phyloP scores from a whole-genome alignment of 345 rosid species.

The Angophora floribunda region DNA sequence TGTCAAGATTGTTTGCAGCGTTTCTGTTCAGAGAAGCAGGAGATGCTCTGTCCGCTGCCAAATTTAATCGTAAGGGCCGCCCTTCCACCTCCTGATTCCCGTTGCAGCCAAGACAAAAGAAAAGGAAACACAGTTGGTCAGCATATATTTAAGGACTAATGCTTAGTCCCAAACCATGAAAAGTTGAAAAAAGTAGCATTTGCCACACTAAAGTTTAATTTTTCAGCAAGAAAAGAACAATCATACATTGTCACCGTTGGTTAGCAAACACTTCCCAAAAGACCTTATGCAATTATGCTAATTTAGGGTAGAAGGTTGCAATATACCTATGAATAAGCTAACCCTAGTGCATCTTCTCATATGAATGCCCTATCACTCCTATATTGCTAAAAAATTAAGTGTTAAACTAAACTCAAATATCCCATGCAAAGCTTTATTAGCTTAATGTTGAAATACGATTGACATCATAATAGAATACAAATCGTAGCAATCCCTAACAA shows the following conservation, averaged over 20 bases:
- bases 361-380: not conserved
- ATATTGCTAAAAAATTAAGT: not conserved
- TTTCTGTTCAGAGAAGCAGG: slow-evolving; percentile 9
- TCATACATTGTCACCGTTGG: not conserved
- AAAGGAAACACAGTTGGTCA: not conserved
- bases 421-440: not conserved
- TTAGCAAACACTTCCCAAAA: not conserved
- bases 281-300: not conserved
- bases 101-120: not conserved
- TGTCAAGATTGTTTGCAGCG: slow-evolving; percentile 17
- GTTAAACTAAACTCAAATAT: not conserved
- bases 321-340: not conserved
- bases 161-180: not conserved
- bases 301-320: not conserved
- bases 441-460: not conserved
- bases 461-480: not conserved
- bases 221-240: not conserved
- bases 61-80: slow-evolving; percentile 62
- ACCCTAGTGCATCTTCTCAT: not conserved
- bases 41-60: slow-evolving; percentile 52
- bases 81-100: slow-evolving; percentile 81
- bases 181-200: not conserved
- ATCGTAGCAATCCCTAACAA: not conserved
- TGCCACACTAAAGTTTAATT: not conserved
- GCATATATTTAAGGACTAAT: not conserved